These are phyloP conservation scores for Saccharum spontaneum DNA, from an alignment of 176 grass and related monocot genomes.

Conservation along the genomic window DNA sequence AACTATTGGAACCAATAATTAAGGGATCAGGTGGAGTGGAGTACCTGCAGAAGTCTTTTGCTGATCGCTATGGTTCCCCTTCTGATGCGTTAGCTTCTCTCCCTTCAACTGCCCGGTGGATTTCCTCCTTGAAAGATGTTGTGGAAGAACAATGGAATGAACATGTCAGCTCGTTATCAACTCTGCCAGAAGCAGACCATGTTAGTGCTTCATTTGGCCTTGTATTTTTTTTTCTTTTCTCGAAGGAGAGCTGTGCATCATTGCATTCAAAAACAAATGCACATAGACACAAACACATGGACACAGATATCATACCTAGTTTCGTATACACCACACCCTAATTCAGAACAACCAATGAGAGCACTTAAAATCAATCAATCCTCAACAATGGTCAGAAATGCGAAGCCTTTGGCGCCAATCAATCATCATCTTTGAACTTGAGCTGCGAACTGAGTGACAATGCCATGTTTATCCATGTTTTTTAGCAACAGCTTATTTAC, in stretches of 20 bases:
- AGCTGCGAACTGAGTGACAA: not conserved
- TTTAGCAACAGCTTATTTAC: constrained; percentile 19
- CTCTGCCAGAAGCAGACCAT: constrained; percentile 48
- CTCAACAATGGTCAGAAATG: not conserved
- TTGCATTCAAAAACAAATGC: not conserved
- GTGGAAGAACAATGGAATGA: constrained; percentile 86
- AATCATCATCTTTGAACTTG: not conserved
- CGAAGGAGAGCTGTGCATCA: not conserved
- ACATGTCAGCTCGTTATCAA: constrained; percentile 49
- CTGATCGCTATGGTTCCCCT: constrained; percentile 66
- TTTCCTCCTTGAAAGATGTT: constrained; percentile 45
- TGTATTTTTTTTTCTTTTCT: not conserved
- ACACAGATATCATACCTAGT: not conserved
- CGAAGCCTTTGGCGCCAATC: not conserved
- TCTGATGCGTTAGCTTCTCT: constrained; percentile 44
- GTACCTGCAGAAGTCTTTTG: constrained; percentile 85
- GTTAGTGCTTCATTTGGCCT: constrained; percentile 37
- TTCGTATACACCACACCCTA: not conserved
- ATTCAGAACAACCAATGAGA: not conserved
- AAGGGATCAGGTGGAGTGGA: constrained; percentile 76
- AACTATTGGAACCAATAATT: constrained; percentile 71
- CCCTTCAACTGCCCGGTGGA: constrained; percentile 64
- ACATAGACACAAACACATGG: not conserved
- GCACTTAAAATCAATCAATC: not conserved
- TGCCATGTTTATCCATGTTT: not conserved